Evolutionary conservation across 352 stramenopile genomes (phyloP).

Genomic region (Phytophthora boehmeriae): DNA sequence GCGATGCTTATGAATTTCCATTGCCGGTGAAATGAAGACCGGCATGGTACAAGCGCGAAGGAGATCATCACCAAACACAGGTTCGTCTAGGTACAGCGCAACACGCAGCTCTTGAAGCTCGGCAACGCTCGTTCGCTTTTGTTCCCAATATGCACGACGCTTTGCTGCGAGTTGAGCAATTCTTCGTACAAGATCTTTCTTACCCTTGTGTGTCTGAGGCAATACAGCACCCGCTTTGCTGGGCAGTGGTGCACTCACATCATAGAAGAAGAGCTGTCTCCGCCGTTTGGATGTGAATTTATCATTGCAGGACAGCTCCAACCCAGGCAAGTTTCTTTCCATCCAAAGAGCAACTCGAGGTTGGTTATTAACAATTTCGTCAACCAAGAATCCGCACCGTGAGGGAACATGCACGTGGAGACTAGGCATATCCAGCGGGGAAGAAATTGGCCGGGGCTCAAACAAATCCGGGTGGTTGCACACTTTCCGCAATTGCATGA

Average conservation of each 20-base stretch:
- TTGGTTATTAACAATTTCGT: constrained; percentile 44
- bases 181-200: constrained; percentile 46
- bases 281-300: constrained; percentile 38
- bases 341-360: constrained; percentile 48
- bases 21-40: constrained; percentile 73
- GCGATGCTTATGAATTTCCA: constrained; percentile 67
- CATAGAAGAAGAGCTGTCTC: constrained; percentile 53
- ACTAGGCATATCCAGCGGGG: constrained; percentile 89
- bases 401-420: constrained; percentile 39
- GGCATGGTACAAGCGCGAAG: constrained; percentile 57
- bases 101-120: constrained; percentile 33
- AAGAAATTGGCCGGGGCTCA: constrained; percentile 94
- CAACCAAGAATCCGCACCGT: constrained; percentile 51
- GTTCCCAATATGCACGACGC: constrained; percentile 42
- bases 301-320: constrained; percentile 43
- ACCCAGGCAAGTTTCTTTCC: constrained; percentile 40
- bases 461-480: constrained; percentile 99
- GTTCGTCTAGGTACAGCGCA: constrained; percentile 44
- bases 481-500: constrained; percentile 98
- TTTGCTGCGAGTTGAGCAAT: constrained; percentile 37
- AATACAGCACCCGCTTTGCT: constrained; percentile 27
- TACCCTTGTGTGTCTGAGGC: constrained; percentile 23
- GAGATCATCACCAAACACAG: constrained; percentile 54
- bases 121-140: constrained; percentile 38
- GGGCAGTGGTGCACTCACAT: constrained; percentile 41